Conservation (phyloP, 345 rosid species). For the Eucalyptus sp. region DNA sequence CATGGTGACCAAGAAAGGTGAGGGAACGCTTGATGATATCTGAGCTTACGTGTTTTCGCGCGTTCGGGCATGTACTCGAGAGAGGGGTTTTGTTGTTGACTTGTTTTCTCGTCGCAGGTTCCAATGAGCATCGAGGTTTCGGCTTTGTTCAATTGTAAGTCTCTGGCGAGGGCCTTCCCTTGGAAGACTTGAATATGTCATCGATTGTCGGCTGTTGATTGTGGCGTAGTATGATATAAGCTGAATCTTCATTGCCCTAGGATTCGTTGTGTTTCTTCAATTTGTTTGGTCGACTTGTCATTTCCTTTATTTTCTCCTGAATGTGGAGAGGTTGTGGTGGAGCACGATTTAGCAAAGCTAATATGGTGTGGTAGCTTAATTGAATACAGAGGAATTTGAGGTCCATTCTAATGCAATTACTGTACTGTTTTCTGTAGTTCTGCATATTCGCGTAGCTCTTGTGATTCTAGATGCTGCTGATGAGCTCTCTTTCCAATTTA, state of each 20-base stretch:
- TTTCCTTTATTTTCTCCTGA: background rate
- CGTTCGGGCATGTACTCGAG: background rate
- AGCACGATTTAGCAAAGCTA: background rate
- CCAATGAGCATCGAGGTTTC: constrained; percentile 72
- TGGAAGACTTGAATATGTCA: background rate
- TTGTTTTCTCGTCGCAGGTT: constrained; percentile 35
- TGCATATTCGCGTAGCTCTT: background rate
- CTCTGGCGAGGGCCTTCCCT: background rate
- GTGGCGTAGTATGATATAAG: background rate
- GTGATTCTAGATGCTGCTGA: background rate
- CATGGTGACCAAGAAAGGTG: constrained; percentile 74
- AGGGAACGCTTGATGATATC: background rate
- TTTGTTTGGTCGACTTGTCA: background rate
- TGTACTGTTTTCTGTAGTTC: background rate
- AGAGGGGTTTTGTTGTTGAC: background rate
- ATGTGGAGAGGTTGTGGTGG: background rate
- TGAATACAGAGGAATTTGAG: background rate
- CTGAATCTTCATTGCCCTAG: background rate
- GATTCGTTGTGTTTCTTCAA: background rate
- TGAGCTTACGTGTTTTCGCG: background rate
- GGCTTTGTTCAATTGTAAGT: constrained; percentile 83
- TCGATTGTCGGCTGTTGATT: background rate
- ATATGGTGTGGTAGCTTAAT: background rate
- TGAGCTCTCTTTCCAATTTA: background rate
- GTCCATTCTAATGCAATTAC: background rate